Conservation (phyloP, 495 filamentous ascomycete species). For the Cladorrhinum samala region DNA sequence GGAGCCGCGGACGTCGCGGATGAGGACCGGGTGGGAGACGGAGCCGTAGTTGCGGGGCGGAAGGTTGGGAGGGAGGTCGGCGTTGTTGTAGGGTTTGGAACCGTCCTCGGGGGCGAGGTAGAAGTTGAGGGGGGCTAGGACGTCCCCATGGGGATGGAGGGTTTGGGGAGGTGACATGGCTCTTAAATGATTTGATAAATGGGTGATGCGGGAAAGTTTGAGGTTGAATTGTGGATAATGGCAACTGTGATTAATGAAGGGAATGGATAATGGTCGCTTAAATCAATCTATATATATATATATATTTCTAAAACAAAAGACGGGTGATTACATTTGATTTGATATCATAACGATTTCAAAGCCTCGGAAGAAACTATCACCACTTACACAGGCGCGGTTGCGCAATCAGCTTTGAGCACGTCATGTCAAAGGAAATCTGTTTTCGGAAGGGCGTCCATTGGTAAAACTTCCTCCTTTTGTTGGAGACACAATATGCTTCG, state of each 20-base stretch:
- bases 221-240: slow-evolving; percentile 1
- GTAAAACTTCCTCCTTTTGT: not conserved
- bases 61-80: slow-evolving; percentile 53
- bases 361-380: not conserved
- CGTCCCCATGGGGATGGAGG: slow-evolving; percentile 58
- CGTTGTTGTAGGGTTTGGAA: slow-evolving; percentile 61
- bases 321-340: not conserved
- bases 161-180: slow-evolving; percentile 5
- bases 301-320: not conserved
- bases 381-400: slow-evolving; percentile 2
- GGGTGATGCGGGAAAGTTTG: too few species aligned
- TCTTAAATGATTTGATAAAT: too few species aligned
- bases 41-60: slow-evolving; percentile 57
- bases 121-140: slow-evolving; percentile 62
- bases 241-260: slow-evolving; percentile 25
- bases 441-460: not conserved
- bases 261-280: not conserved
- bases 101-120: slow-evolving; percentile 58
- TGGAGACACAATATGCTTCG: too few species aligned
- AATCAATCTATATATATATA: not conserved
- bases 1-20: slow-evolving; percentile 50
- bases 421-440: not conserved
- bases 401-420: slow-evolving; percentile 7
- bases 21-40: slow-evolving; percentile 32
- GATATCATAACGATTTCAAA: slow-evolving; percentile 8